Evolutionary conservation across 306 rosid species (phyloP), one percentile per base, ranked within the genome.

Genomic region (Trifolium pratense): DNA sequence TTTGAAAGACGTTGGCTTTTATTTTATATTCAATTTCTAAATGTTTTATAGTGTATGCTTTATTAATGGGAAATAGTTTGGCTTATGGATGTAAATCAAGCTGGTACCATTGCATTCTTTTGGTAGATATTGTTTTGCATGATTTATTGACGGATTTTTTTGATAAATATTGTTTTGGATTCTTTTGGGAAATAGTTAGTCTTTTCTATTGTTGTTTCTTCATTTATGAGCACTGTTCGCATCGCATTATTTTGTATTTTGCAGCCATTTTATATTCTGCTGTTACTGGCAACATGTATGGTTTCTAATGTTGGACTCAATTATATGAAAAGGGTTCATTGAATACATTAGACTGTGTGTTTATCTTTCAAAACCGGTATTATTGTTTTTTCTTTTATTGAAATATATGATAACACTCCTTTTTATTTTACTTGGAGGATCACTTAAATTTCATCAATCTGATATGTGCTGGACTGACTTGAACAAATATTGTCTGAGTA

Each of bases 31-130:
- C 20, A 15, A 32, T 20, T 75, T 55, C 46, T 29, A 40, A 57
- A 57, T 55, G 2, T 26, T 46, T 16, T 16, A 23, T 52, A 53
- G 48, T 53, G 46, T 36, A 16, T 75, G 42, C 23, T 75, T 64
- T 40, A 37, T 81, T 62, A 53, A 18, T 64, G 74, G 68, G 56
- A 62, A 68, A 36, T 21, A 63, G 13, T 63, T 25, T 61, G 71
- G 31, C 43, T 12, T 43, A 13, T 31, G 45, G 32, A 29, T 48
- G 13, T 42, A 31, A 21, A 34, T 70, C 48, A 59, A 58, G 25
- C 74, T 32, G 32, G 53, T 48, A 11, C 62, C 51, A 52, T 60
- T 31, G 56, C 13, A 18, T 49, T 61, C 17, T 66, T 78, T 42
- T 14, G 32, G 53, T 63, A 42, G 31, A 23, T 53, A 36, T 42